These are phyloP conservation scores for Yarrowia deformans DNA, from an alignment of 805 yeast species.

Conservation along the genomic window DNA sequence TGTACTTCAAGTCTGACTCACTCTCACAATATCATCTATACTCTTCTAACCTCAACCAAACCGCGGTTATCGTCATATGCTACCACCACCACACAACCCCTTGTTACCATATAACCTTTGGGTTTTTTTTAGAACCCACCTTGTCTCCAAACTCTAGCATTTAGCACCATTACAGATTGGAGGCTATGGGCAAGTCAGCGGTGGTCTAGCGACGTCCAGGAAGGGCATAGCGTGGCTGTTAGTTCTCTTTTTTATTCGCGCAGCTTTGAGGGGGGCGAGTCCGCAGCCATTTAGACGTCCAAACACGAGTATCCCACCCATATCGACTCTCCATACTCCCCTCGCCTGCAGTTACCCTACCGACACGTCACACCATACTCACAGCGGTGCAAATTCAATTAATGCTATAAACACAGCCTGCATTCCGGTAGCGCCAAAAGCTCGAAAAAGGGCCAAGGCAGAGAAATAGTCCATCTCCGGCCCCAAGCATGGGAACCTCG, in stretches of 20 bases:
- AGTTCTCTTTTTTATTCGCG: neutral
- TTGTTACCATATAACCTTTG: constrained; percentile 1
- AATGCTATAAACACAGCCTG: constrained; percentile 33
- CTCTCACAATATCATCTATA: too few species aligned
- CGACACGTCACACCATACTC: constrained; percentile 33
- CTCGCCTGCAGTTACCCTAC: constrained; percentile 22
- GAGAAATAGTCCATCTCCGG: neutral
- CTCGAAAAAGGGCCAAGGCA: neutral
- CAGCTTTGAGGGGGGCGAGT: neutral
- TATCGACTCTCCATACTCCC: neutral
- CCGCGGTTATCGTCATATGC: too few species aligned
- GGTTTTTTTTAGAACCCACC: constrained; percentile 29
- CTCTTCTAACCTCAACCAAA: neutral
- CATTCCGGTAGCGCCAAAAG: constrained; percentile 14
- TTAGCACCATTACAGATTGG: constrained; percentile 16
- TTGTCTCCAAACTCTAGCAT: constrained; percentile 21
- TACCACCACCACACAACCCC: neutral
- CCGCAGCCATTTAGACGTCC: too few species aligned
- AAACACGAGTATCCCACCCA: too few species aligned
- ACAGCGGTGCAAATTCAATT: constrained; percentile 11
- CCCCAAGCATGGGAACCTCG: neutral
- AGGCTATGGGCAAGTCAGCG: neutral
- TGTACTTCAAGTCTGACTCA: too few species aligned
- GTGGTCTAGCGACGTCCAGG: constrained; percentile 5
- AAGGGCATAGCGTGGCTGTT: neutral